phyloP scores from a whole-genome alignment of 78 protist species.

The Cavenderia fasciculata region DNA sequence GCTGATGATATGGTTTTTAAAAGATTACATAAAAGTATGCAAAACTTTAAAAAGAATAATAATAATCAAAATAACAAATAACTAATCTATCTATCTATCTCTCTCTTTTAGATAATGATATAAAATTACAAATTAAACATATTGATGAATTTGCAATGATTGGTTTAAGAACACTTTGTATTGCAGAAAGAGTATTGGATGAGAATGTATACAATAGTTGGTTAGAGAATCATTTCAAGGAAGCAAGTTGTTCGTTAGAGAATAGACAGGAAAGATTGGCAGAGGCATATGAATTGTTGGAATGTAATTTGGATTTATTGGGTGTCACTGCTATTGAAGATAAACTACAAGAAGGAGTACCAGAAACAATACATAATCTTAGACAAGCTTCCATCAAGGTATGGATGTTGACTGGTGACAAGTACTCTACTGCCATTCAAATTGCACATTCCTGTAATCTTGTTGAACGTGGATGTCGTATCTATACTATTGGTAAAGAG shows the following conservation, averaged over 20 bases:
- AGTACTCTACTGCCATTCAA: conserved; percentile 95
- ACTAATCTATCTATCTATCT: too few species aligned
- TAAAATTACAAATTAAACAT: background rate
- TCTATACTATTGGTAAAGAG: conserved; percentile 53
- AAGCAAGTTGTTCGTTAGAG: conserved; percentile 30
- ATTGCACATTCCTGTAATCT: conserved; percentile 92
- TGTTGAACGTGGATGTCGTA: conserved; percentile 19
- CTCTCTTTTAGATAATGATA: background rate
- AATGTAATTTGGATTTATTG: conserved; percentile 82
- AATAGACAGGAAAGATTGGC: conserved; percentile 1
- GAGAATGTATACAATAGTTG: conserved; percentile 76
- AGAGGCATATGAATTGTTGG: conserved; percentile 68
- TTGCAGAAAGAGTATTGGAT: conserved; percentile 60
- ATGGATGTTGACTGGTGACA: conserved; percentile 99
- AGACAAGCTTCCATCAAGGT: conserved; percentile 89
- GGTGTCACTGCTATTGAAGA: conserved; percentile 98
- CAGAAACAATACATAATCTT: conserved; percentile 68
- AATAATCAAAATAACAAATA: too few species aligned
- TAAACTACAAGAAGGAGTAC: conserved; percentile 92
- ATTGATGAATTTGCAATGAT: conserved; percentile 73
- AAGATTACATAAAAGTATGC: background rate
- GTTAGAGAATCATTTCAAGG: conserved; percentile 17
- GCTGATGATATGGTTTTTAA: conserved; percentile 85
- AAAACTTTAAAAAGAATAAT: too few species aligned
- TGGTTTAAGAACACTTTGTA: conserved; percentile 95